Evolutionary conservation across 2,329 filamentous ascomycete species (phyloP), one percentile per base, ranked within the genome.

Genomic region (Aspergillus niger): DNA sequence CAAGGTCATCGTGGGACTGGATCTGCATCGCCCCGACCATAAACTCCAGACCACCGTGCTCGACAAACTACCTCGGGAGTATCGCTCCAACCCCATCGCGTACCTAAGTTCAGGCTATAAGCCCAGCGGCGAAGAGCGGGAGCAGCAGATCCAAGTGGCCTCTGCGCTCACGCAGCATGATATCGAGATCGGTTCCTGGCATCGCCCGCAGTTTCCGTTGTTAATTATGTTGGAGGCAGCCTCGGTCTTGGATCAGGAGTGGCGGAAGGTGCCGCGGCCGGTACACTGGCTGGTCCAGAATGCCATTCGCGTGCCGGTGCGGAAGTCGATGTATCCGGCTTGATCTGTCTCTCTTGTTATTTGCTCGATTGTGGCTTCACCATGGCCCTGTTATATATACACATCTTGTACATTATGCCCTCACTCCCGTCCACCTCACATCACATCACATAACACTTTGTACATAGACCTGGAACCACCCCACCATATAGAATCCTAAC

Each of bases 141-240:
- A 63, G n/a, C 59, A 62, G n/a, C 74, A 74, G 55, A 53, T 66
- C 5, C 59, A 59, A 1, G 53, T 77, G 20, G 74, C 70, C 15
- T 61, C 63, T 13, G 62, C 56, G 28, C 58, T 77, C 36, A 51
- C 74, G 26, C 47, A 67, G 2, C 70, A 67, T 44, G 77, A 79
- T 58, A 66, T 74, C 4, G 51, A 66, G 4, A 54, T 67, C 3
- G 71, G 67, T 3, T 54, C 62, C 5, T 61, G 53, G 43, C 73
- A 69, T 41, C 39, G 54, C 10, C 71, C 74, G 24, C 43, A 53
- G 3, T 53, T 64, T 22, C 60, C 70, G 15, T 58, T 79, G 13
- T 38, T 55, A 3, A 59, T 71, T 20, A 77, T 77, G 74, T 62
- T 80, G 36, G 69, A 74, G 51, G 70, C 74, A 8, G 77, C 77